phyloP scores from a whole-genome alignment of 2,329 filamentous ascomycete genomes.

The Phialophora tarda region DNA sequence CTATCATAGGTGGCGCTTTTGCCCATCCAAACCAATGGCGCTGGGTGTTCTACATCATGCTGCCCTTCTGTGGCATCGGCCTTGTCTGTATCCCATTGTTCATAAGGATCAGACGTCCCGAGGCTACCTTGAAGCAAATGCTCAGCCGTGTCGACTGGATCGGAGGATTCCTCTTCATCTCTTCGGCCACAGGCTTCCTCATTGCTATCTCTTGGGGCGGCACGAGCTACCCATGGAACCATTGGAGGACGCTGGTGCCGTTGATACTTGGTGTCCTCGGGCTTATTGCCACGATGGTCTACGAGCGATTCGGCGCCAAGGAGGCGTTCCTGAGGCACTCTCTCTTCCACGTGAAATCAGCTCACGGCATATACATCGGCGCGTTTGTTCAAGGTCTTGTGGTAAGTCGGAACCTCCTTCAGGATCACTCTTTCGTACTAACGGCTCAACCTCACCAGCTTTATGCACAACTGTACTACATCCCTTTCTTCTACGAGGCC shows the following conservation, averaged over 20 bases:
- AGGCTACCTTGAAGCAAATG: conserved; percentile 42
- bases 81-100: conserved; percentile 42
- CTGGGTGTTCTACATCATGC: conserved; percentile 52
- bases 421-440: background rate
- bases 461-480: conserved; percentile 51
- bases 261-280: conserved; percentile 45
- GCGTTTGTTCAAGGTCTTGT: conserved; percentile 53
- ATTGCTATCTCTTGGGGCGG: conserved; percentile 54
- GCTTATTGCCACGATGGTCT: conserved; percentile 45
- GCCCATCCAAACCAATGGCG: conserved; percentile 42
- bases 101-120: conserved; percentile 41
- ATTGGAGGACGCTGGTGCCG: conserved; percentile 49
- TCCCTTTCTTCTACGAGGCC: conserved; percentile 50
- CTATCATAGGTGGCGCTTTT: conserved; percentile 51
- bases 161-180: conserved; percentile 49
- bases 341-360: conserved; percentile 47
- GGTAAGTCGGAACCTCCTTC: conserved; percentile 42
- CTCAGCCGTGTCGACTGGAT: conserved; percentile 50
- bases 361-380: conserved; percentile 49
- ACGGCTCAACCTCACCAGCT: conserved; percentile 42
- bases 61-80: conserved; percentile 44
- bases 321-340: conserved; percentile 47
- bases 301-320: conserved; percentile 45
- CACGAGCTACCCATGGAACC: conserved; percentile 47
- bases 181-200: conserved; percentile 48